A percentile compares a stretch with the other conserved stretches of the same genome.
Conservation (phyloP, 1,284 basidiomycete species). For the Puccinia polysora region DNA sequence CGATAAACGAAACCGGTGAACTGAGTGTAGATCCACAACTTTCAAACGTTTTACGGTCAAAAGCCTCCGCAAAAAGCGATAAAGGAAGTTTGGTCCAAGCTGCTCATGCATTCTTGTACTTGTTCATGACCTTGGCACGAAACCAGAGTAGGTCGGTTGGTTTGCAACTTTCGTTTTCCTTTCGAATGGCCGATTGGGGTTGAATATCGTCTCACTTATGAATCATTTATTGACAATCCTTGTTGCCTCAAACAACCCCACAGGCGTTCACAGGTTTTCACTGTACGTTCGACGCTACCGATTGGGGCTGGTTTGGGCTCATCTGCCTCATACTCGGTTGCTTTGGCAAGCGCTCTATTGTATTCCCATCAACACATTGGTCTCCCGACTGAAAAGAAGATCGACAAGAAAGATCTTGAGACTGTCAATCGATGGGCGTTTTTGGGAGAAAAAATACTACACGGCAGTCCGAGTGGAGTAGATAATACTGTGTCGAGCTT, state of each 20-base stretch:
- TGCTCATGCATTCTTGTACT: slow-evolving; percentile 79
- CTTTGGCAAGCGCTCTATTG: slow-evolving; percentile 74
- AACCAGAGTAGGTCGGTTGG: slow-evolving; percentile 60
- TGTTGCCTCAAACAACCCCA: too few relatives aligned
- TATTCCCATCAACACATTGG: slow-evolving; percentile 54
- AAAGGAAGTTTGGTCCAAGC: slow-evolving; percentile 61
- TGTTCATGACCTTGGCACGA: slow-evolving; percentile 76
- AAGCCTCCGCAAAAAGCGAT: slow-evolving; percentile 22
- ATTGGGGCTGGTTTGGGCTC: slow-evolving; percentile 97
- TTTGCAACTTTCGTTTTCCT: background rate
- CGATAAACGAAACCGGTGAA: background rate
- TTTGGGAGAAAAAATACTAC: slow-evolving; percentile 88
- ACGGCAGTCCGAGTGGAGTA: slow-evolving; percentile 95
- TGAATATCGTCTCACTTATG: background rate
- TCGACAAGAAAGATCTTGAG: slow-evolving; percentile 62
- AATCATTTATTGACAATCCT: slow-evolving; percentile 12
- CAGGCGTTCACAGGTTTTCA: slow-evolving; percentile 71
- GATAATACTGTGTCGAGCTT: slow-evolving; percentile 92
- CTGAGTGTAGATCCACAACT: slow-evolving; percentile 43
- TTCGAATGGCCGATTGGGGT: too few relatives aligned
- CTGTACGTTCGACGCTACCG: slow-evolving; percentile 86
- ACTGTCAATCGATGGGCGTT: slow-evolving; percentile 90
- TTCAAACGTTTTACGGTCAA: slow-evolving; percentile 16
- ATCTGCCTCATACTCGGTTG: slow-evolving; percentile 88
- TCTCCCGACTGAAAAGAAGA: slow-evolving; percentile 61